These are phyloP conservation scores for Athelia psychrophila DNA, from an alignment of 1,284 basidiomycete genomes.

Conservation along the genomic window DNA sequence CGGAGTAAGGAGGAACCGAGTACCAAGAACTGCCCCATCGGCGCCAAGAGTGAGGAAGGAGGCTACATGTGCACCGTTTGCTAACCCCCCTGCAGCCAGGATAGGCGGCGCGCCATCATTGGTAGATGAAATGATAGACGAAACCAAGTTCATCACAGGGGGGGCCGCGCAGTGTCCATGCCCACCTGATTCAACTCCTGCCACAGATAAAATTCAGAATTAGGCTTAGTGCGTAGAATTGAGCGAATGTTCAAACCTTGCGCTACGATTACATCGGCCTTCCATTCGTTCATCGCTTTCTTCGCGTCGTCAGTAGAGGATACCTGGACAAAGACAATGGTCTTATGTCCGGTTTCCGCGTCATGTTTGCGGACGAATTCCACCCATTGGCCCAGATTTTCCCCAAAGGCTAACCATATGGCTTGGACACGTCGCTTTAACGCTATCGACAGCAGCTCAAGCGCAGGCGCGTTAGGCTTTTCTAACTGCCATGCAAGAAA, in stretches of 20 bases:
- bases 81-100: constrained; percentile 61
- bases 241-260: constrained; percentile 51
- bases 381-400: constrained; percentile 57
- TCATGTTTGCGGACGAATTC: constrained; percentile 54
- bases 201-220: constrained; percentile 5
- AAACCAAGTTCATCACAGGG: constrained; percentile 56
- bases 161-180: constrained; percentile 59
- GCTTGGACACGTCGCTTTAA: constrained; percentile 58
- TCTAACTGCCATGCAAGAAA: constrained; percentile 73
- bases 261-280: constrained; percentile 69
- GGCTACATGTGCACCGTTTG: constrained; percentile 60
- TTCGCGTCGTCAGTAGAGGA: constrained; percentile 56
- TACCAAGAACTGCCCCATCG: constrained; percentile 65
- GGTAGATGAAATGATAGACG: constrained; percentile 47
- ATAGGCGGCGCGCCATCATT: constrained; percentile 46
- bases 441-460: constrained; percentile 44
- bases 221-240: constrained; percentile 8
- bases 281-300: constrained; percentile 55
- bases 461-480: constrained; percentile 26
- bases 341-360: constrained; percentile 34
- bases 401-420: constrained; percentile 73
- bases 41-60: constrained; percentile 63
- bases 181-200: constrained; percentile 75
- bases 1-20: constrained; percentile 66
- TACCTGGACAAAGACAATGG: constrained; percentile 62